These are phyloP conservation scores for Lachnellula arida DNA, from an alignment of 2,329 filamentous ascomycete species.

Conservation along the genomic window DNA sequence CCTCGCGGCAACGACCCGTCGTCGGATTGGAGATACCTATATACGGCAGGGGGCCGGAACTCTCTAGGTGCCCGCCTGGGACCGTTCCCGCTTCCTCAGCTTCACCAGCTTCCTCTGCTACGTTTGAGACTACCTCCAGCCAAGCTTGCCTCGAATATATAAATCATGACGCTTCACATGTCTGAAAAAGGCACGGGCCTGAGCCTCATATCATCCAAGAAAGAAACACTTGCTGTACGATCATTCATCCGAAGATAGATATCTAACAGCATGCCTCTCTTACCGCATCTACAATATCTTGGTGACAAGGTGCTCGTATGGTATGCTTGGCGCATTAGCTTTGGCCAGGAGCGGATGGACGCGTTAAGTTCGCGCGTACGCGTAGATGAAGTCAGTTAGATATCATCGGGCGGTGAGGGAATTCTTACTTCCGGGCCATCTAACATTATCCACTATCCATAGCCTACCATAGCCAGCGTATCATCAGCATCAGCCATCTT, in stretches of 20 bases:
- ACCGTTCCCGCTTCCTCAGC: too few species aligned
- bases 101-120: too few species aligned
- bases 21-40: conserved; percentile 32
- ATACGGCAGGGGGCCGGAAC: conserved; percentile 39
- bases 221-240: conserved; percentile 61
- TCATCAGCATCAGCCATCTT: conserved; percentile 20
- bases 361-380: conserved; percentile 23
- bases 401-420: conserved; percentile 5
- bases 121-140: too few species aligned
- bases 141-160: conserved; percentile 63
- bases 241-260: conserved; percentile 58
- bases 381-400: conserved; percentile 18
- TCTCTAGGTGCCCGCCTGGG: conserved; percentile 44
- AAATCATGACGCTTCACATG: conserved; percentile 61
- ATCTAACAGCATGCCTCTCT: conserved; percentile 66
- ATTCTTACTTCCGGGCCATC: conserved; percentile 12
- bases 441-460: conserved; percentile 20
- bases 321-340: conserved; percentile 10
- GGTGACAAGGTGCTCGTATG: conserved; percentile 41
- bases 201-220: conserved; percentile 58
- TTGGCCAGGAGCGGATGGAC: conserved; percentile 21
- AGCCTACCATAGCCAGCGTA: conserved; percentile 25
- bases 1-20: conserved; percentile 31
- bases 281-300: conserved; percentile 59
- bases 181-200: conserved; percentile 60